These are phyloP conservation scores for Globomyces pollinis-pini DNA, from an alignment of 192 early-diverging fungal genomes.

Conservation along the genomic window DNA sequence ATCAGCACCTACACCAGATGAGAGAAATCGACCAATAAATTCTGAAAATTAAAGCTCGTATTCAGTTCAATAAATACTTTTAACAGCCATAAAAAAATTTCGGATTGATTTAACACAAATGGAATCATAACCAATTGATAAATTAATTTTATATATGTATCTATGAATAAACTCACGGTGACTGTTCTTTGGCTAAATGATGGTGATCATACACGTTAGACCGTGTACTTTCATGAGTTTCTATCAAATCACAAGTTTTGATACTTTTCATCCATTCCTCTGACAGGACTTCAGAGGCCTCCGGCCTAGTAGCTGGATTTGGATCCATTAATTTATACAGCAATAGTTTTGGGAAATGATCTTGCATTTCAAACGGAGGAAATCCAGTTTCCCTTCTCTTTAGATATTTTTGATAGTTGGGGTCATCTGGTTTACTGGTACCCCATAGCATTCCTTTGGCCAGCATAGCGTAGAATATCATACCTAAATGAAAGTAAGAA, in stretches of 20 bases:
- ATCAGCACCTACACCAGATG: not conserved
- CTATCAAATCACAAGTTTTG: not conserved
- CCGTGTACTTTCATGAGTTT: not conserved
- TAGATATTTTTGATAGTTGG: constrained; percentile 18
- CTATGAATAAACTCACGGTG: not conserved
- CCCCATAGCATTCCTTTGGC: constrained; percentile 23
- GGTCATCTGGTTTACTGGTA: constrained; percentile 12
- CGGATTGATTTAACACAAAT: not conserved
- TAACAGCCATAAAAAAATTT: not conserved
- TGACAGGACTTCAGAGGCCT: constrained; percentile 58
- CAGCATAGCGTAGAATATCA: constrained; percentile 25
- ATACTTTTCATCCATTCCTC: constrained; percentile 64
- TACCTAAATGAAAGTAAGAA: constrained; percentile 7
- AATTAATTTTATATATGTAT: not conserved
- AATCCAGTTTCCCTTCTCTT: constrained; percentile 1
- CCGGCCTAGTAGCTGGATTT: constrained; percentile 46
- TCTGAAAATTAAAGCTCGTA: not conserved
- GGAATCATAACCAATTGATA: not conserved
- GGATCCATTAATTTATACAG: constrained; percentile 18
- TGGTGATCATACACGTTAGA: not conserved
- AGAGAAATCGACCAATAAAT: constrained; percentile 7
- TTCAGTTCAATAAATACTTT: not conserved
- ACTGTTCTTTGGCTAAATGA: not conserved
- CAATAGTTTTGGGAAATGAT: not conserved
- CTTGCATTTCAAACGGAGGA: constrained; percentile 14